These are phyloP conservation scores for Kalmanozyma brasiliensis DNA, from an alignment of 1,284 basidiomycete species.

Conservation along the genomic window DNA sequence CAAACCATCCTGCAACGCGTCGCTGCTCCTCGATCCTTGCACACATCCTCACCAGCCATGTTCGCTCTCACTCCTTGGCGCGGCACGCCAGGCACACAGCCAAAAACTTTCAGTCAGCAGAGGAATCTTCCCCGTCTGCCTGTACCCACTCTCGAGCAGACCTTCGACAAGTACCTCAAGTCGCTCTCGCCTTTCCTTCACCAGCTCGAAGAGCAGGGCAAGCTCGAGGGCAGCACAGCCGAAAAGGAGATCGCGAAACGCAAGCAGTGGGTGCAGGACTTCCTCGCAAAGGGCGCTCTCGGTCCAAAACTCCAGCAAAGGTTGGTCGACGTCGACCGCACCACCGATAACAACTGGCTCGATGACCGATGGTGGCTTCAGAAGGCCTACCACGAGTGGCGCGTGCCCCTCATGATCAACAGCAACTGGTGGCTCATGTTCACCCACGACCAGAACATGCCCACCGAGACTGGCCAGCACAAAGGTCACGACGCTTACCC, in stretches of 20 bases:
- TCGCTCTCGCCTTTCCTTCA: conserved; percentile 84
- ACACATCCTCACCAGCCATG: conserved; percentile 57
- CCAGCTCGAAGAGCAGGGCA: conserved; percentile 70
- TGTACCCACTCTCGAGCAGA: conserved; percentile 81
- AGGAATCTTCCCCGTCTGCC: conserved; percentile 77
- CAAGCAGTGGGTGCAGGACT: conserved; percentile 77
- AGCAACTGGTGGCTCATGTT: conserved; percentile 99
- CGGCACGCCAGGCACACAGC: conserved; percentile 48
- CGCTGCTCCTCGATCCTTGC: conserved; percentile 24
- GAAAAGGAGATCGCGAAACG: conserved; percentile 75
- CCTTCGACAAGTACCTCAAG: conserved; percentile 81
- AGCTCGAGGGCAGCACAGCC: conserved; percentile 73
- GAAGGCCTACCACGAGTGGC: conserved; percentile 89
- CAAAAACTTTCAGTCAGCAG: conserved; percentile 70
- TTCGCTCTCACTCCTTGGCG: conserved; percentile 68
- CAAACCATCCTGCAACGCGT: conserved; percentile 19
- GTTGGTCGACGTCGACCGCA: conserved; percentile 83
- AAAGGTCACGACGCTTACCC: conserved; percentile 62
- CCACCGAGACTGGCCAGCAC: conserved; percentile 58
- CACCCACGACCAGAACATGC: conserved; percentile 71
- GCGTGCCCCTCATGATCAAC: conserved; percentile 85
- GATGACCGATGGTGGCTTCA: conserved; percentile 93
- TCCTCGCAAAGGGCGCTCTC: conserved; percentile 75
- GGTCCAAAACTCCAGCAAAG: conserved; percentile 81
- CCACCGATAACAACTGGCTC: conserved; percentile 91